phyloP scores from a whole-genome alignment of 805 yeast genomes.

The Saccharomycopsis sp. region DNA sequence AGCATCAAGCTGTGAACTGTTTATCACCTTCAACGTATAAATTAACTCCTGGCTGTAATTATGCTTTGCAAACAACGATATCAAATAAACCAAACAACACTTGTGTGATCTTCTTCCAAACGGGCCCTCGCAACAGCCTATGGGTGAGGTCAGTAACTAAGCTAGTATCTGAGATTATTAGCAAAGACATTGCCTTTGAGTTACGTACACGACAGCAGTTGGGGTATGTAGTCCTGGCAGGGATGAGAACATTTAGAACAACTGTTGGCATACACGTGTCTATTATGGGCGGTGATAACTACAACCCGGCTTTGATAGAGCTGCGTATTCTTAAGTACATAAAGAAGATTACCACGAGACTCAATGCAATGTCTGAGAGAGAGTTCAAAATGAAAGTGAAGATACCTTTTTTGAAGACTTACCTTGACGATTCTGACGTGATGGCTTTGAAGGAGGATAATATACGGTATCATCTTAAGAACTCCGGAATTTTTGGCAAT shows the following conservation, averaged over 20 bases:
- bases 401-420: constrained; percentile 31
- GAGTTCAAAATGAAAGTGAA: constrained; percentile 33
- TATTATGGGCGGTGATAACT: constrained; percentile 43
- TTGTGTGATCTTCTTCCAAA: constrained; percentile 39
- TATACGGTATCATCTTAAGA: constrained; percentile 30
- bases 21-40: not conserved
- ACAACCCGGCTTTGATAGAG: constrained; percentile 36
- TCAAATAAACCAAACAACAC: not conserved
- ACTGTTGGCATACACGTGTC: constrained; percentile 54
- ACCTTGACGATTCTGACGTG: constrained; percentile 19
- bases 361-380: constrained; percentile 28
- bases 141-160: constrained; percentile 35
- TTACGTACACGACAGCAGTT: constrained; percentile 50
- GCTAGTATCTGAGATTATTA: constrained; percentile 41
- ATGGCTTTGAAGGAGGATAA: constrained; percentile 11
- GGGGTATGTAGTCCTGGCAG: constrained; percentile 59
- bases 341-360: constrained; percentile 32
- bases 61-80: not conserved
- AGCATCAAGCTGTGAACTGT: not conserved
- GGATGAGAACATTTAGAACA: constrained; percentile 42
- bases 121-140: constrained; percentile 40
- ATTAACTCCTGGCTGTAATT: not conserved
- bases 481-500: constrained; percentile 31
- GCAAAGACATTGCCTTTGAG: constrained; percentile 37
- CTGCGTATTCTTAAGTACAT: constrained; percentile 43